Conservation (phyloP, 2,329 filamentous ascomycete species). For the Didymosphaeria variabile region DNA sequence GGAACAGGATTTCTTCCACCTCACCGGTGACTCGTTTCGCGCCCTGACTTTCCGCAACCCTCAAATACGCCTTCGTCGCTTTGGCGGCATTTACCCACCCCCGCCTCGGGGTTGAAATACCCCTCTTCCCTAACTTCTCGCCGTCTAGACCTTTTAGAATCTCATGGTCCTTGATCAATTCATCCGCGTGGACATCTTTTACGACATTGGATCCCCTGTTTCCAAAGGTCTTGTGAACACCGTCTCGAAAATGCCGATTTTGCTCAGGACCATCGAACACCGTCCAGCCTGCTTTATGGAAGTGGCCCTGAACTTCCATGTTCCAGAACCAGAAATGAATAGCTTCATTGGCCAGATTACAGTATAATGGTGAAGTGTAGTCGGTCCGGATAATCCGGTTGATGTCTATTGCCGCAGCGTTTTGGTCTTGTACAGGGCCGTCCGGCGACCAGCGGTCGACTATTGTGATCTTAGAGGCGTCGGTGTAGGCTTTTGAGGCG, state of each 20-base stretch:
- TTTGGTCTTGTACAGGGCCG: background rate
- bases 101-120: slow-evolving; percentile 1
- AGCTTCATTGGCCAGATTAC: background rate
- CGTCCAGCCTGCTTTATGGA: background rate
- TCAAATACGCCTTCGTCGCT: background rate
- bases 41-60: background rate
- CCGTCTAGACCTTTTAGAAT: background rate
- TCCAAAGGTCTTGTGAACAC: background rate
- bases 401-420: slow-evolving; percentile 1
- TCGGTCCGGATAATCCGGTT: slow-evolving; percentile 4
- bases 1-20: background rate
- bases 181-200: background rate
- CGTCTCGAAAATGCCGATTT: background rate
- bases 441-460: background rate
- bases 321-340: slow-evolving; percentile 3
- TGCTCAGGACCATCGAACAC: background rate
- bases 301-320: background rate
- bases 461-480: background rate
- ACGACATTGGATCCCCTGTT: background rate
- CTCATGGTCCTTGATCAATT: background rate
- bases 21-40: background rate
- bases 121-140: background rate
- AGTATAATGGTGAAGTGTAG: background rate
- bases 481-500: background rate
- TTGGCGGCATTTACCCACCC: background rate